Evolutionary conservation across 2,329 filamentous ascomycete species (phyloP).

Genomic region (Intubia oerlemansii): DNA sequence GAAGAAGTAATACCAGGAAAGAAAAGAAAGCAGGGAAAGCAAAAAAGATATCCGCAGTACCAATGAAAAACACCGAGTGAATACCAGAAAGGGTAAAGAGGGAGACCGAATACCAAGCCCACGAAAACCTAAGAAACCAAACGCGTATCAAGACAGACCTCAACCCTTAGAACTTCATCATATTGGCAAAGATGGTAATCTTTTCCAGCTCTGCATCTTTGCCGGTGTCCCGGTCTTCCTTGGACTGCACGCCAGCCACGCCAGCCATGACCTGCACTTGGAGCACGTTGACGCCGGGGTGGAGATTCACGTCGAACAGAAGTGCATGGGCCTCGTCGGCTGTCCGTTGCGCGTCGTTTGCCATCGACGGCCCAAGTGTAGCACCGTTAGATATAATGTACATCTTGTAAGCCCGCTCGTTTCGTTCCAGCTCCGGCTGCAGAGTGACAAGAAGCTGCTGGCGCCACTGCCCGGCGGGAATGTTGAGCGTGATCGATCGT

Average conservation of each 20-base stretch:
- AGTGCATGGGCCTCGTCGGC: not conserved
- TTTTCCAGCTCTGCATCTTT: conserved; percentile 58
- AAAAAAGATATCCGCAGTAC: no score
- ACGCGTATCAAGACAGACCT: not conserved
- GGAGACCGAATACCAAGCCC: no score
- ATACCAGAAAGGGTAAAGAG: no score
- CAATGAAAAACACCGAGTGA: no score
- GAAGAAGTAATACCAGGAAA: no score
- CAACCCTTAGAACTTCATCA: conserved; percentile 18
- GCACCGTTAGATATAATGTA: conserved; percentile 52
- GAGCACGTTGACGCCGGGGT: conserved; percentile 54
- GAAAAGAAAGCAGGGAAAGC: no score
- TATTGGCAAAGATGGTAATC: conserved; percentile 52
- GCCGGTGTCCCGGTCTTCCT: conserved; percentile 24
- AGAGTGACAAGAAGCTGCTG: conserved; percentile 51
- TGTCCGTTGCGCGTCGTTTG: conserved; percentile 16
- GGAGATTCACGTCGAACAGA: conserved; percentile 55
- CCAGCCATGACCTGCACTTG: conserved; percentile 60
- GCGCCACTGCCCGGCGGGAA: conserved; percentile 45
- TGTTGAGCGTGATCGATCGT: conserved; percentile 50
- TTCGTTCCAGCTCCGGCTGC: conserved; percentile 29
- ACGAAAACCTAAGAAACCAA: conserved; percentile 1
- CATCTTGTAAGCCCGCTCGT: conserved; percentile 49
- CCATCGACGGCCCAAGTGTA: conserved; percentile 27
- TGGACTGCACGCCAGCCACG: conserved; percentile 33